phyloP scores from a whole-genome alignment of 2,329 filamentous ascomycete species.

The Didymella keratinophila region DNA sequence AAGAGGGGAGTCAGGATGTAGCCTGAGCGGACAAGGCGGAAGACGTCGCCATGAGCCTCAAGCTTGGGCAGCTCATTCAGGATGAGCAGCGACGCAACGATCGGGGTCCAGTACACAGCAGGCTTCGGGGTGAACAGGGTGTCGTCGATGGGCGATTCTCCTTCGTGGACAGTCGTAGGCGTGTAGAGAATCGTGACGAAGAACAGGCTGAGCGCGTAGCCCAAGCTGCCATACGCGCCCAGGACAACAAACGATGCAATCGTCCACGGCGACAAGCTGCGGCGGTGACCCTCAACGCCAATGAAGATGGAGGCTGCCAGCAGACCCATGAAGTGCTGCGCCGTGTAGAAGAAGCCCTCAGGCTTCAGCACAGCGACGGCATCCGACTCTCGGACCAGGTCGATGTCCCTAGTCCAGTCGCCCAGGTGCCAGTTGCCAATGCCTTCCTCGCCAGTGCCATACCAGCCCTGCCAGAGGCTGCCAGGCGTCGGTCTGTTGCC shows the following conservation, averaged over 20 bases:
- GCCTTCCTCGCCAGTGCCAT: conserved; percentile 48
- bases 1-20: conserved; percentile 45
- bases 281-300: conserved; percentile 65
- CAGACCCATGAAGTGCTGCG: conserved; percentile 65
- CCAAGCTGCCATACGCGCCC: conserved; percentile 67
- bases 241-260: conserved; percentile 65
- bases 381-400: conserved; percentile 61
- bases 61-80: conserved; percentile 51
- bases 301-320: conserved; percentile 66
- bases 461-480: conserved; percentile 51
- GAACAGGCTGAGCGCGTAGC: conserved; percentile 70
- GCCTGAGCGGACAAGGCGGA: conserved; percentile 35
- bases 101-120: conserved; percentile 49
- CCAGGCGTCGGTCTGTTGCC: conserved; percentile 53
- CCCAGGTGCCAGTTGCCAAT: conserved; percentile 51
- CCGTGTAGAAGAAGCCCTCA: conserved; percentile 68
- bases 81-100: conserved; percentile 57
- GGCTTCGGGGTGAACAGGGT: conserved; percentile 47
- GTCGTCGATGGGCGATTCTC: conserved; percentile 38
- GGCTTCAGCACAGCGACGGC: conserved; percentile 64
- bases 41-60: conserved; percentile 31
- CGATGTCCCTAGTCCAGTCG: conserved; percentile 63
- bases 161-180: conserved; percentile 57
- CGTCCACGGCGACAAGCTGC: conserved; percentile 59
- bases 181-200: conserved; percentile 66